phyloP scores from a whole-genome alignment of 169 alveolate species.

The Amoebophrya sp. region DNA sequence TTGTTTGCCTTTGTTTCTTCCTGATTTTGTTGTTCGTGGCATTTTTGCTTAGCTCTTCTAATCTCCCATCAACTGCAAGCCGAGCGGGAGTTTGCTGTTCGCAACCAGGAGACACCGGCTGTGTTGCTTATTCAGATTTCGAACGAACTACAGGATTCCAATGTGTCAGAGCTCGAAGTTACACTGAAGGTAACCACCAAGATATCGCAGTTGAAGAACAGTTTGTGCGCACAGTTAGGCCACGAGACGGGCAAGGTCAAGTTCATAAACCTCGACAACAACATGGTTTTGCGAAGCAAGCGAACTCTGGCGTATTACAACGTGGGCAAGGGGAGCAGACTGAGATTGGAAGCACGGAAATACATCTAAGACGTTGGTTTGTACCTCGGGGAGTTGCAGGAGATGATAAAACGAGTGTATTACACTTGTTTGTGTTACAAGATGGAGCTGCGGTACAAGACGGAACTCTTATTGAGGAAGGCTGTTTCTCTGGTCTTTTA shows the following conservation, averaged over 20 bases:
- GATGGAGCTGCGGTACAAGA: no score
- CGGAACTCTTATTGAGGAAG: no score
- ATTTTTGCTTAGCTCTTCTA: no score
- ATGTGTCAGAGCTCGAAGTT: neutral
- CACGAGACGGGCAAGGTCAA: neutral
- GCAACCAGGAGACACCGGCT: neutral
- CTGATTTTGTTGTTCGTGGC: no score
- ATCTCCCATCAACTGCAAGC: no score
- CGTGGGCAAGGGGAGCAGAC: neutral
- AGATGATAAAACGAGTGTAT: no score
- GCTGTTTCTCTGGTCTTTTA: no score
- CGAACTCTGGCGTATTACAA: neutral
- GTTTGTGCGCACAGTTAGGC: neutral
- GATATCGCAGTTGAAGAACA: neutral
- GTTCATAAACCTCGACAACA: neutral
- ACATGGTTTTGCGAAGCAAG: neutral
- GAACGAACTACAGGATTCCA: neutral
- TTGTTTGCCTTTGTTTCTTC: no score
- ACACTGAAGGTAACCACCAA: neutral
- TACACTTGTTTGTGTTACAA: no score
- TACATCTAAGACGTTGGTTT: no score
- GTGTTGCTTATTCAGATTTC: conserved; percentile 1
- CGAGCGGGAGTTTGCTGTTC: neutral
- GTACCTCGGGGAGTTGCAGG: no score
- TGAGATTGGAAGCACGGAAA: neutral